A percentile compares a stretch with the other conserved stretches of the same genome.
phyloP scores from a whole-genome alignment of 176 grass and related monocot genomes.

The Areca catechu region DNA sequence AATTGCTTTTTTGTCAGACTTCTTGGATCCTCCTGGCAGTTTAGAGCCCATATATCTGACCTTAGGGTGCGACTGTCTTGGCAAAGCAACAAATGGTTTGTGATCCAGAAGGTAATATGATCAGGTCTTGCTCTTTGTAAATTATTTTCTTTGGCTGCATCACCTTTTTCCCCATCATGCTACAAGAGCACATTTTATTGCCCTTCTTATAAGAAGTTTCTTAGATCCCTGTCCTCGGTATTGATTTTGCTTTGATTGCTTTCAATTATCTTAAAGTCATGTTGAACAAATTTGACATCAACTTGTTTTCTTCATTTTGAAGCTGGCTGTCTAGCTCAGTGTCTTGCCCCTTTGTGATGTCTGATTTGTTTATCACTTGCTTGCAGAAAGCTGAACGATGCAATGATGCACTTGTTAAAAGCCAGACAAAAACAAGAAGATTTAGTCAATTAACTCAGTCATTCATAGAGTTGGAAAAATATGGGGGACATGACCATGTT shows the following conservation, averaged over 20 bases:
- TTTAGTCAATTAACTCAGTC: background rate
- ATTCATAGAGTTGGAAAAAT: constrained; percentile 4
- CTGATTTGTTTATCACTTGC: too few species aligned
- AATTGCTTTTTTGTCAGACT: constrained; percentile 28
- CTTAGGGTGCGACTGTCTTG: constrained; percentile 16
- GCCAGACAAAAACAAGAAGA: background rate
- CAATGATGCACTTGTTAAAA: background rate
- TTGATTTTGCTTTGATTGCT: too few species aligned
- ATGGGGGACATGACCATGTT: background rate
- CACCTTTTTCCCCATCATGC: too few species aligned
- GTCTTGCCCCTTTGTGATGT: background rate
- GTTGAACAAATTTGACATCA: too few species aligned
- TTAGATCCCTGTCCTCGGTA: too few species aligned
- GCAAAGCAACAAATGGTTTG: constrained; percentile 30
- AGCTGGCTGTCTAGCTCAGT: background rate
- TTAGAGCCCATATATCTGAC: background rate
- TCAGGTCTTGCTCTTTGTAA: too few species aligned
- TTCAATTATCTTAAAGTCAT: too few species aligned
- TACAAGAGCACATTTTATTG: too few species aligned
- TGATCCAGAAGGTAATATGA: constrained; percentile 34
- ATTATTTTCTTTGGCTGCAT: too few species aligned
- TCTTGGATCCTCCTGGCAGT: constrained; percentile 15
- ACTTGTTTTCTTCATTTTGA: too few species aligned
- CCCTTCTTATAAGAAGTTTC: too few species aligned
- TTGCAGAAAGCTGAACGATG: constrained; percentile 9